Base-by-base conservation (phyloP, 1,284 basidiomycete species). In the Ceratobasidium theobromae region DNA sequence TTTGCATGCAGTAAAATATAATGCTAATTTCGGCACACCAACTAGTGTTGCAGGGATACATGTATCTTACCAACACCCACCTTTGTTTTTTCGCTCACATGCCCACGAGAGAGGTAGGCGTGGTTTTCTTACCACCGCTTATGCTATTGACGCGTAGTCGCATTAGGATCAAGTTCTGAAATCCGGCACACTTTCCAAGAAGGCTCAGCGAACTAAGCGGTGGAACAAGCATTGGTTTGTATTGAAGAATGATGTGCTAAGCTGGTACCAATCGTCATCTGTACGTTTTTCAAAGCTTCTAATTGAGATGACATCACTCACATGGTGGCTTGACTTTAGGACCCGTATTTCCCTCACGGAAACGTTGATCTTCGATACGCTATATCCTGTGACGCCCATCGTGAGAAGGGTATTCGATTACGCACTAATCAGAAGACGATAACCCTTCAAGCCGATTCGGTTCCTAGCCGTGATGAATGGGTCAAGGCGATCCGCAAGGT, bases 71-170 rank as follows among this genome's bases (percentile, higher is more conserved):
- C 1, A 90, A 89, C 70, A 86, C 87, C 3, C 91, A 96, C 73
- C 77, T 98, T 27, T 98, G 95, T 78, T 99, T 98, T 79, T 98
- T 98, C 75, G 96, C 96, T 0, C 94, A 96, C 75, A 88, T 99
- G 83, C 91, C 92, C 5, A 82, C 86, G 21, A 82, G 87, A 79
- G 93, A 95, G 82, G 93, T 93, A 69, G 52, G 78, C 72, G 16
- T 11, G 23, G 25, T n/a, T 43, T 38, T 25, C 32, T 30, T 16
- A 27, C 8, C n/a, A 28, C 4, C 1, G 41, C 28, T n/a, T 16
- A 38, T 16, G 35, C 16, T 1, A 8, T 30, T 49, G 8, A 65
- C n/a, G 25, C 14, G n/a, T n/a, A 21, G 40, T 28, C 53, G 48
- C 38, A 57, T 6, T 70, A 95, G 89, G 88, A 93, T 73, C 87